Evolutionary conservation across 768 basidiomycete genomes (phyloP), one percentile per base, ranked within the genome.

Genomic region (Mycena crocata): DNA sequence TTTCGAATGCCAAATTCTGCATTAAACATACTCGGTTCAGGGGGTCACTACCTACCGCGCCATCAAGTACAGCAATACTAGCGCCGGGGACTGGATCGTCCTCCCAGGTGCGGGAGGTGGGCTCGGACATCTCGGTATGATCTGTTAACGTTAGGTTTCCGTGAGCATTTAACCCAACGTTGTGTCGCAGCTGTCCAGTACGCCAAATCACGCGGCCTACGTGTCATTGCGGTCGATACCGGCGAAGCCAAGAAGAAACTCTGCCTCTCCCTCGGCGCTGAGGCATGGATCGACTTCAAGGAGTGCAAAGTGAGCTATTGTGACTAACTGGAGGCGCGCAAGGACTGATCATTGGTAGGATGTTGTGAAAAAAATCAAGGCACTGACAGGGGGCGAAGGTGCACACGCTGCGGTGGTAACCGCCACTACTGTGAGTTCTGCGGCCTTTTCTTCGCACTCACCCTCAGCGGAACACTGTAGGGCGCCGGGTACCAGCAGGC

Each of bases 31-130:
- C 40, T 21, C 14, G 3, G 35, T 24, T 14, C 52, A 91, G 90
- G 93, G 92, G 45, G 81, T 96, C 21, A 96, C 95, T 5, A 92
- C 93, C 2, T 96, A 94, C 74, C 90, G 92, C 65, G 95, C 93
- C 0, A 79, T 96, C 70, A 95, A 95, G 77, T 85, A 90, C 75
- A 85, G 87, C 56, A 79, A 86, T 57, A 84, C 88, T 12, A 83
- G 78, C 26, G 84, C 88, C 17, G 92, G 93, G 24, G 88, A 96
- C 59, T 93, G 88, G 87, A 81, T 93, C 64, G 90, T 89, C 28
- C 79, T 94, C 50, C 89, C 91, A 12, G 93, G 93, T 42, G 93
- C 92, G 3, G 92, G 91, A 5, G 91, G 91, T 62, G 93, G 93
- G 14, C 88, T 95, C 30, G 94, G 94, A 8, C 92, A 94, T 79